Base-by-base conservation (phyloP, 768 basidiomycete genomes). In the Kwoniella heveanensis region DNA sequence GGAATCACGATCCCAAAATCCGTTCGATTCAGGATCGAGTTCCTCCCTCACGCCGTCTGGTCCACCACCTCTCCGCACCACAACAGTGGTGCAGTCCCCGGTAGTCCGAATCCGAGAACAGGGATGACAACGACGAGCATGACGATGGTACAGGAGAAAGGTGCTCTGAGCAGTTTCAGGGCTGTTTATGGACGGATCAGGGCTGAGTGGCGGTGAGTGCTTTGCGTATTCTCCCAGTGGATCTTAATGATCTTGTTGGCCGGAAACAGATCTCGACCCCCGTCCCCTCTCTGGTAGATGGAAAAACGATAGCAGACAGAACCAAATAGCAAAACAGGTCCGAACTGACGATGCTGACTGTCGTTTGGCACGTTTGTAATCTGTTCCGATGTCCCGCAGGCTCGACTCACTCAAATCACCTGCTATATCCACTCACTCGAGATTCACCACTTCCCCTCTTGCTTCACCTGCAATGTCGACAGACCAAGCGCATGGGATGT, bases 21-120 rank as follows among this genome's bases (percentile, higher is more conserved):
- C 19, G 86, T 88, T 36, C 86, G 86, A 70, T 97, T 98, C 82
- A 85, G 89, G 57, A 89, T 93, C 52, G 91, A 94, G 73, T 82
- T 92, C 71, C 82, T 85, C 26, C 74, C 74, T 27, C 68, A 72
- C 29, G 30, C 66, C 27, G 44, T 39, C n/a, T 70, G 66, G 68
- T 64, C 65, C 6, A 52, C 29, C 12, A 21, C 39, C 4, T 44
- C 39, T 19, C 39, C 39, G 4, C 39, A 44, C 32, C 32, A 61
- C 48, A 50, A 51, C 59, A 50, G 29, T 22, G 48, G 57, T 6
- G 15, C 22, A 15, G 56, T 53, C 21, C 62, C 62, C 17, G 55
- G 55, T 15, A 57, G 47, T 51, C 51, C 59, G 1, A 57, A 36
- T 51, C 51, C 59, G 1, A 13, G 30, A 13, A 44, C 30, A 2